Evolutionary conservation across 2,329 filamentous ascomycete species (phyloP).

Genomic region (Zymoseptoria crescenta): DNA sequence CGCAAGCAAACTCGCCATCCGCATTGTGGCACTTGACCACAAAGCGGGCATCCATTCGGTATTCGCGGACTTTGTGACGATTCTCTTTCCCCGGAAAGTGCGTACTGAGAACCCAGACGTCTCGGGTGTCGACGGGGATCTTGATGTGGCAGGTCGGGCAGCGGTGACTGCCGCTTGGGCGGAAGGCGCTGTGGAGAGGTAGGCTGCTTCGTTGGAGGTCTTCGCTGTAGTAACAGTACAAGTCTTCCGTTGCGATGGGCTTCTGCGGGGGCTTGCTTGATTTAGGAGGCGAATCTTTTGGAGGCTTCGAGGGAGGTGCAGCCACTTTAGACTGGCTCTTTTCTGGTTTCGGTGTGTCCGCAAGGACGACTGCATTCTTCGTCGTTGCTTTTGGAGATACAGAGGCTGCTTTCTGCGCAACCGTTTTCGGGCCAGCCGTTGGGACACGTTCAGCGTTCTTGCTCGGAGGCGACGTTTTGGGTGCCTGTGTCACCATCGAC

Average conservation of each 20-base stretch:
- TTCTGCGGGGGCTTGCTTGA: background rate
- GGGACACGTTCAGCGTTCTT: background rate
- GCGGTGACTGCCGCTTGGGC: conserved; percentile 10
- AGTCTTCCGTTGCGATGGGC: background rate
- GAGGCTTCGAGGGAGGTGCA: background rate
- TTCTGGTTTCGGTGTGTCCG: background rate
- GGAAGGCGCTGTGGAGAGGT: conserved; percentile 12
- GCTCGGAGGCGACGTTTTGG: background rate
- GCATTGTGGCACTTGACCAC: conserved; percentile 19
- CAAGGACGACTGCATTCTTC: background rate
- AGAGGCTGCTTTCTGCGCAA: background rate
- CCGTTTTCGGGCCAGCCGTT: background rate
- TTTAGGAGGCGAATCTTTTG: background rate
- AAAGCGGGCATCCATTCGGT: conserved; percentile 17
- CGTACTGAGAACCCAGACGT: conserved; percentile 18
- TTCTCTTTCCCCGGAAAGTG: conserved; percentile 2
- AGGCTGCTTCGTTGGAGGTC: conserved; percentile 2
- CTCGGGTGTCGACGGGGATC: conserved; percentile 18
- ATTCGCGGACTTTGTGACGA: conserved; percentile 7
- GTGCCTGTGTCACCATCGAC: background rate
- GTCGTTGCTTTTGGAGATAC: background rate
- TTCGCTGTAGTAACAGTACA: background rate
- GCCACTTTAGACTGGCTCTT: background rate
- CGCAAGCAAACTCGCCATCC: conserved; percentile 18
- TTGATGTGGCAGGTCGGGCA: conserved; percentile 16